These are phyloP conservation scores for Xylaria sp. DNA, from an alignment of 2,329 filamentous ascomycete genomes.

Conservation along the genomic window DNA sequence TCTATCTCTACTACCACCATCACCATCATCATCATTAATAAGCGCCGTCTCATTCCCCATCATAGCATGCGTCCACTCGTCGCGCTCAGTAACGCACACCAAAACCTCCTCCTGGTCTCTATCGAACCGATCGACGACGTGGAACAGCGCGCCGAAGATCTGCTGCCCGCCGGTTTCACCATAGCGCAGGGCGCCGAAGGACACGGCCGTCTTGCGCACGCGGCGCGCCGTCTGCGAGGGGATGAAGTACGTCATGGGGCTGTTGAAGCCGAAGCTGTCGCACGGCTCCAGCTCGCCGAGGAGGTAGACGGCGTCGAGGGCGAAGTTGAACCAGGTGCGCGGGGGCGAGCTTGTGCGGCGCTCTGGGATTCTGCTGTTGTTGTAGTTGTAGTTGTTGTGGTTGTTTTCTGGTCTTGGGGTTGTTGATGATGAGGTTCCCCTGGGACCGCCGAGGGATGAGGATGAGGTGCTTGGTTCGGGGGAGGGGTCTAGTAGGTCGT, in stretches of 20 bases:
- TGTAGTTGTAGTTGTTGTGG: no score
- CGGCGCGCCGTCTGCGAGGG: slow-evolving; percentile 53
- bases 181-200: slow-evolving; percentile 58
- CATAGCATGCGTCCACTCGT: slow-evolving; percentile 49
- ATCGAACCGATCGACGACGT: slow-evolving; percentile 59
- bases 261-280: slow-evolving; percentile 59
- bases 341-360: slow-evolving; percentile 51
- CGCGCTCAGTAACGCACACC: slow-evolving; percentile 55
- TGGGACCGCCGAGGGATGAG: no score
- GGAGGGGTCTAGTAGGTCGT: slow-evolving; percentile 27
- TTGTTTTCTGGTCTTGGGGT: background rate
- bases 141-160: slow-evolving; percentile 61
- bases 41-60: slow-evolving; percentile 44
- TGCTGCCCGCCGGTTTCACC: slow-evolving; percentile 57
- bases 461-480: slow-evolving; percentile 1
- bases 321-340: slow-evolving; percentile 61
- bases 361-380: background rate
- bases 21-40: slow-evolving; percentile 22
- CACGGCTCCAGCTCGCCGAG: slow-evolving; percentile 61
- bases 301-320: slow-evolving; percentile 59
- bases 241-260: slow-evolving; percentile 62
- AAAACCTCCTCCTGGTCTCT: slow-evolving; percentile 49
- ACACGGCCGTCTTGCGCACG: slow-evolving; percentile 57
- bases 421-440: background rate
- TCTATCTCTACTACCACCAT: background rate